phyloP scores from a whole-genome alignment of 2,329 filamentous ascomycete genomes.

The Botrytis medusae region DNA sequence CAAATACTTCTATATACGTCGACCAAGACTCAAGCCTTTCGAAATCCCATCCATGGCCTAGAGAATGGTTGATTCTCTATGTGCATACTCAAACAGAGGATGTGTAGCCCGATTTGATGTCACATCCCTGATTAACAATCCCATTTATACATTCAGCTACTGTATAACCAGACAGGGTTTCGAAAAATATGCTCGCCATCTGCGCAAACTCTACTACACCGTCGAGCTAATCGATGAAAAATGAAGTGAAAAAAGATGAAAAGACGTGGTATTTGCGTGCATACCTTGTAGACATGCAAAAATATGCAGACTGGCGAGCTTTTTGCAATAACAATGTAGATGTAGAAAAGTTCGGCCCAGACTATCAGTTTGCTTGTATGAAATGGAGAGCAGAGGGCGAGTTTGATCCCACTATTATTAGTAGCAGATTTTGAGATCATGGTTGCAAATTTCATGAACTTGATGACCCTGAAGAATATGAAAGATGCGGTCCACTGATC shows the following conservation, averaged over 20 bases:
- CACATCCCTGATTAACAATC: neutral
- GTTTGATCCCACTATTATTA: neutral
- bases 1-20: neutral
- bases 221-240: neutral
- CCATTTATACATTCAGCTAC: no score
- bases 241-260: neutral
- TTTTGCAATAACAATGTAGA: neutral
- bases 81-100: neutral
- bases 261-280: no score
- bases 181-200: no score
- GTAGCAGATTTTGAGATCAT: neutral
- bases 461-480: neutral
- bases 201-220: neutral
- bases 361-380: neutral
- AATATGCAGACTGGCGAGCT: neutral
- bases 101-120: neutral
- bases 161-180: neutral
- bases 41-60: neutral
- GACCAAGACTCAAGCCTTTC: neutral
- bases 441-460: neutral
- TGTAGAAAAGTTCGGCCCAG: neutral
- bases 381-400: neutral
- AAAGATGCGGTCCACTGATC: accelerated
- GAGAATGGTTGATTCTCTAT: neutral
- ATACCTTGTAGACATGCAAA: no score